Evolutionary conservation across 805 yeast genomes (phyloP), one percentile per base, ranked within the genome.

Genomic region (Starmerella riodocensis): DNA sequence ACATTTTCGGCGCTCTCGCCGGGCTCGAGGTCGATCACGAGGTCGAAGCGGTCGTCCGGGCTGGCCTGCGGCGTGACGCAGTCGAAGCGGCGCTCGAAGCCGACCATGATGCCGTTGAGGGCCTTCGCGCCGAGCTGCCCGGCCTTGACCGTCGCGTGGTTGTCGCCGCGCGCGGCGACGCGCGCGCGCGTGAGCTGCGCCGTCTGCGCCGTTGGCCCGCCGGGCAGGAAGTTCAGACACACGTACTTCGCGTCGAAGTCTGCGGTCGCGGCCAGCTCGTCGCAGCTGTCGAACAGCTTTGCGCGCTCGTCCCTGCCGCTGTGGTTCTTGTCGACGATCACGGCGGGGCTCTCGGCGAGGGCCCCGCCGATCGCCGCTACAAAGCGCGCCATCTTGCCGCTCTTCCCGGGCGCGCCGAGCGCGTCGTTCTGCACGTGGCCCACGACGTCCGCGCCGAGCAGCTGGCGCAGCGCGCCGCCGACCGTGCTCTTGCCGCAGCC

Each of bases 401-500:
- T 62, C 42, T 60, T 63, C 18, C 34, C 23, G 29, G 37, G 45
- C 6, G 33, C 40, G 8, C 37, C 61, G 19, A 81, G 64, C 48
- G 81, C 73, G 59, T 88, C 97, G 59, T 84, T 91, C 56, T 84
- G 94, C 9, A 81, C 65, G 50, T 77, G 80, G 0, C 71, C 77
- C 78, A 93, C 78, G n/a, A n/a, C n/a, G 16, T 31, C 16, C 1
- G 26, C 35, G 1, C 77, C 76, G 40, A 64, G 76, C 8, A 86
- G 56, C 8, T 65, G 53, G 0, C 52, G 45, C 29, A 91, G 61
- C 0, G 86, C 75, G 26, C 72, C 55, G 5, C 81, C 73, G 0
- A 81, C 71, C 0, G 96, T 84, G 0, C 96, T 85, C 55, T 91
- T 91, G 6, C 98, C 98, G 58, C 95, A 83, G 0, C 97, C 97